These are phyloP conservation scores for Wickerhamiella pararugosa DNA, from an alignment of 1,139 yeast species.

Conservation along the genomic window DNA sequence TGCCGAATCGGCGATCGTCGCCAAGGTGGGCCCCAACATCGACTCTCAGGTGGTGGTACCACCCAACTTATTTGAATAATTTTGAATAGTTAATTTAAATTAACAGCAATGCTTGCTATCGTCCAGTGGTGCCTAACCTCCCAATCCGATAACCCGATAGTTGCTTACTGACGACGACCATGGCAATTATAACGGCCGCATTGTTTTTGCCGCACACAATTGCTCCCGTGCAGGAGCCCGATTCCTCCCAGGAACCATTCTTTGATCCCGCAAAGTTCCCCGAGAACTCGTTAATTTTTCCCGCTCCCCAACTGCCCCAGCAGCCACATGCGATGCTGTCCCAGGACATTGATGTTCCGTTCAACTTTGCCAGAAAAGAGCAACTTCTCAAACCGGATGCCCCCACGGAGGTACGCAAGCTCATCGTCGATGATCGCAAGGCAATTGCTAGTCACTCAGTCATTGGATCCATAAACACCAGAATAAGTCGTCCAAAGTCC, in stretches of 20 bases:
- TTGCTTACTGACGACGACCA: background rate
- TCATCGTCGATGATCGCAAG: conserved; percentile 10
- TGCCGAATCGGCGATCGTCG: too few species aligned
- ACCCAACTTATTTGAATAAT: too few species aligned
- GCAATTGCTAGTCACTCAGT: background rate
- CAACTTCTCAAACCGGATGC: background rate
- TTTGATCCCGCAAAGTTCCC: background rate
- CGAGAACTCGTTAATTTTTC: conserved; percentile 8
- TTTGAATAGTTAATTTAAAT: too few species aligned
- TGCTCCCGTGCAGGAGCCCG: background rate
- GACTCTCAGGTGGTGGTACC: too few species aligned
- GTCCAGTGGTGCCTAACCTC: too few species aligned
- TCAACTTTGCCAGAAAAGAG: conserved; percentile 12
- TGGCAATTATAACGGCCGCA: conserved; percentile 4
- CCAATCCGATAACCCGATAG: too few species aligned
- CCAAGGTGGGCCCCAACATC: too few species aligned
- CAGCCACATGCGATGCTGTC: conserved; percentile 5
- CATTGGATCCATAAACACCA: too few species aligned
- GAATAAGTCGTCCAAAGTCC: background rate
- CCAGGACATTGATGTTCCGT: conserved; percentile 12
- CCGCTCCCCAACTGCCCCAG: conserved; percentile 5
- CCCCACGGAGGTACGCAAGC: conserved; percentile 1
- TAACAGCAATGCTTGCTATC: too few species aligned
- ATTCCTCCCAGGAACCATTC: background rate
- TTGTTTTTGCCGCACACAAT: conserved; percentile 3